These are phyloP conservation scores for Harringtonia lauricola DNA, from an alignment of 2,329 filamentous ascomycete genomes.

Conservation along the genomic window DNA sequence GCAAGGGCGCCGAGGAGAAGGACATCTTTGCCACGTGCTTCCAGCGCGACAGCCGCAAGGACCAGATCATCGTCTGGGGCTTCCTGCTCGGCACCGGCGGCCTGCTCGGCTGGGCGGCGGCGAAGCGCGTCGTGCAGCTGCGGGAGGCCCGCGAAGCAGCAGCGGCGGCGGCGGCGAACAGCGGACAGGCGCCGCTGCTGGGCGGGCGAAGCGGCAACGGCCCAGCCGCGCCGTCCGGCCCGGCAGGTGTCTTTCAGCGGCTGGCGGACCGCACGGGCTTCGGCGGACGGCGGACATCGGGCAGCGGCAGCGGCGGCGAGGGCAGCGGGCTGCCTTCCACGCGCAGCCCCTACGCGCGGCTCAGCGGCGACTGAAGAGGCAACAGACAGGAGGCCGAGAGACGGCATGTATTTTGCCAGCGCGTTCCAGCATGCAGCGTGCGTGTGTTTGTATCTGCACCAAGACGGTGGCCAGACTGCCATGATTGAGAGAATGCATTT, in stretches of 20 bases:
- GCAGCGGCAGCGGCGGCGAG: background rate
- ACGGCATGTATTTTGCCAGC: background rate
- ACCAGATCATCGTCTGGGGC: slow-evolving; percentile 54
- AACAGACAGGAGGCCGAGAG: background rate
- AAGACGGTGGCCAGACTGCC: too few relatives aligned
- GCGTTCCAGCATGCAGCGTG: too few relatives aligned
- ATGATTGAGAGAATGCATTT: too few relatives aligned
- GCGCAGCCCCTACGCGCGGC: background rate
- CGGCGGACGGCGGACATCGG: background rate
- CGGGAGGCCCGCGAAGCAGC: too few relatives aligned
- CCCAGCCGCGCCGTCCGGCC: background rate
- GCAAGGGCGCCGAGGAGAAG: slow-evolving; percentile 48
- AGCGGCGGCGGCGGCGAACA: slow-evolving; percentile 7
- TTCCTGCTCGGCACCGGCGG: slow-evolving; percentile 50
- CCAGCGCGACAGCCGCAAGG: slow-evolving; percentile 56
- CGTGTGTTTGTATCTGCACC: too few relatives aligned
- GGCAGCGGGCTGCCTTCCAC: too few relatives aligned
- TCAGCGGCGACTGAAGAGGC: background rate
- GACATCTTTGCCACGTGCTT: slow-evolving; percentile 54
- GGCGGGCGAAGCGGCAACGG: slow-evolving; percentile 3
- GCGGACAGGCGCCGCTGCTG: slow-evolving; percentile 3
- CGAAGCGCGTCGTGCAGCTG: slow-evolving; percentile 35
- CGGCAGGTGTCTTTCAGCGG: background rate
- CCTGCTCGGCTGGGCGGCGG: slow-evolving; percentile 48
- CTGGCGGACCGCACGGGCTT: background rate